A percentile compares a stretch with the other conserved stretches of the same genome.
Conservation (phyloP, 805 yeast species). For the Zygosaccharomyces pseudorouxii region DNA sequence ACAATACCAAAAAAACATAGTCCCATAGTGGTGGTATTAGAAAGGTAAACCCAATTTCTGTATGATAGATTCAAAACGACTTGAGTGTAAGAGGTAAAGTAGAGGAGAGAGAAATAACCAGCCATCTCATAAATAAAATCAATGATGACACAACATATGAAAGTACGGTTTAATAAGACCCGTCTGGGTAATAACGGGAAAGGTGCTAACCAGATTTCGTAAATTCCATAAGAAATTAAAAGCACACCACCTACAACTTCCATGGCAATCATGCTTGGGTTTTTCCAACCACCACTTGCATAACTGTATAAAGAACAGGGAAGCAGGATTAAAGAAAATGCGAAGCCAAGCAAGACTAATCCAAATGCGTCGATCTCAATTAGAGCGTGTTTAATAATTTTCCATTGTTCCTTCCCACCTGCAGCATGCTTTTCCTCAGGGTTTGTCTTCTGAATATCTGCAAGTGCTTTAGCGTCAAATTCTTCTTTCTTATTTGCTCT, state of each 20-base stretch:
- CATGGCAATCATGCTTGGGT: slow-evolving; percentile 44
- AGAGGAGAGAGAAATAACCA: slow-evolving; percentile 30
- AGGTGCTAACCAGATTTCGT: slow-evolving; percentile 37
- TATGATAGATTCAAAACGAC: slow-evolving; percentile 33
- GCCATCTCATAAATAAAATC: slow-evolving; percentile 35
- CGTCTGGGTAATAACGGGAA: slow-evolving; percentile 39
- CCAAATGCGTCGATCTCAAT: slow-evolving; percentile 41
- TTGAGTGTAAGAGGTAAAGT: slow-evolving; percentile 36
- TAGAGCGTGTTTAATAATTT: slow-evolving; percentile 18
- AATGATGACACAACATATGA: slow-evolving; percentile 34
- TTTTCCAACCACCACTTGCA: slow-evolving; percentile 36
- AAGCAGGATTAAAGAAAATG: slow-evolving; percentile 37
- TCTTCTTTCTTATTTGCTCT: slow-evolving; percentile 28
- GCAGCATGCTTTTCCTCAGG: slow-evolving; percentile 1
- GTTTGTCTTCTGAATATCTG: slow-evolving; percentile 3
- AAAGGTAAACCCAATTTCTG: slow-evolving; percentile 38
- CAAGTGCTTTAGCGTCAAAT: slow-evolving; percentile 4
- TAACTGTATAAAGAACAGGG: slow-evolving; percentile 37
- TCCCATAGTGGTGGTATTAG: slow-evolving; percentile 37
- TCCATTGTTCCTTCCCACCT: slow-evolving; percentile 9
- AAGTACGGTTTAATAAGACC: slow-evolving; percentile 37
- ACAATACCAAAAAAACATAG: slow-evolving; percentile 38
- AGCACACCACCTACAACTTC: slow-evolving; percentile 39
- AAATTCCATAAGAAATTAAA: slow-evolving; percentile 34
- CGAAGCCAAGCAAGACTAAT: slow-evolving; percentile 38